Evolutionary conservation across 805 yeast genomes (phyloP).

Genomic region (Pichia phayaonensis): DNA sequence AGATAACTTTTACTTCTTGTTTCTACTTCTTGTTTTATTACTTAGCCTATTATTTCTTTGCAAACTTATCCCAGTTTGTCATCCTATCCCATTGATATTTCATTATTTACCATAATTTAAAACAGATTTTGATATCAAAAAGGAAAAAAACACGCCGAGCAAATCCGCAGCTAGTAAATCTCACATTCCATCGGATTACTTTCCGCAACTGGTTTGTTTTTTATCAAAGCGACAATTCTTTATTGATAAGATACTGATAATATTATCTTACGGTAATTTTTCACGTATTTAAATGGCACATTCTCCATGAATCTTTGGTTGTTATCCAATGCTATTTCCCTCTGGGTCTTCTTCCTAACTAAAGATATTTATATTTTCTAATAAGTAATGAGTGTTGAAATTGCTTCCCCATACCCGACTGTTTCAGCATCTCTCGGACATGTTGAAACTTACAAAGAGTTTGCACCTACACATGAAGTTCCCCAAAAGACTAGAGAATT

Average conservation of each 20-base stretch:
- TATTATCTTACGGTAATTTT: too few species aligned
- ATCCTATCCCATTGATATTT: too few species aligned
- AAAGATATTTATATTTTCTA: neutral
- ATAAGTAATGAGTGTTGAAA: neutral
- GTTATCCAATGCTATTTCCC: neutral
- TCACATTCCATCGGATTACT: too few species aligned
- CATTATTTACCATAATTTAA: too few species aligned
- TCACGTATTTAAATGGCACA: neutral
- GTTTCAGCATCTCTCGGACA: slow-evolving; percentile 6
- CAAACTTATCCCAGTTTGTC: too few species aligned
- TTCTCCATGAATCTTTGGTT: neutral
- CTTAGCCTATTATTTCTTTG: neutral
- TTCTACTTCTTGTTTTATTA: neutral
- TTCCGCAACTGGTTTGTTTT: too few species aligned
- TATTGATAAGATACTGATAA: too few species aligned
- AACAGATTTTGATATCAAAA: too few species aligned
- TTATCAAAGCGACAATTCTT: too few species aligned
- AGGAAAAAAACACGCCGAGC: too few species aligned
- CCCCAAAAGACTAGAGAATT: slow-evolving; percentile 23
- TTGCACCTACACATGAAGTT: slow-evolving; percentile 8
- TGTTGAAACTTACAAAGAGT: slow-evolving; percentile 6
- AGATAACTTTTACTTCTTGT: neutral
- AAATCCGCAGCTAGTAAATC: too few species aligned
- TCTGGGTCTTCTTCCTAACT: neutral
- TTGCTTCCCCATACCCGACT: slow-evolving; percentile 6